Conservation (phyloP, 2,329 filamentous ascomycete genomes). For the Pseudogymnoascus sp. region DNA sequence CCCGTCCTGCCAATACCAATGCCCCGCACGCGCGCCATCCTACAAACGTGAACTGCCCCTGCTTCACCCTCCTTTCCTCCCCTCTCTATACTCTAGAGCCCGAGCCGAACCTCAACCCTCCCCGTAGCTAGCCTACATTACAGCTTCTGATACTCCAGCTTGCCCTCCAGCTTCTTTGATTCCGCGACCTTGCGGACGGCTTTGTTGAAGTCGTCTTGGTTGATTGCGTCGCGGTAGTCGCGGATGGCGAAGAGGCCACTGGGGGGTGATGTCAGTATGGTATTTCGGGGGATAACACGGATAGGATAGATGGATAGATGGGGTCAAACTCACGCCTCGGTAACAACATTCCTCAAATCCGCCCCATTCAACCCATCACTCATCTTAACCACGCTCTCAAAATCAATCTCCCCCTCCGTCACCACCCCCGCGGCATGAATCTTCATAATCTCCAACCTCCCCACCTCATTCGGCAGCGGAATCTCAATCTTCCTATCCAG, state of each 20-base stretch:
- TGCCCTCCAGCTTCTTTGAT: constrained; percentile 96
- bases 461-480: constrained; percentile 92
- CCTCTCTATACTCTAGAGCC: not conserved
- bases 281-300: not conserved
- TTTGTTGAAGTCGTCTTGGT: constrained; percentile 99
- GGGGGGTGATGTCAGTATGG: constrained; percentile 23
- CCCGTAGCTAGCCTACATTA: constrained; percentile 35
- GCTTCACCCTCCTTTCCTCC: not conserved
- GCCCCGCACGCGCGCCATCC: not conserved
- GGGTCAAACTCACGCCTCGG: constrained; percentile 70
- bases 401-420: constrained; percentile 92
- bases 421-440: constrained; percentile 85
- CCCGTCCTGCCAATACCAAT: not conserved
- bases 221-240: constrained; percentile 91
- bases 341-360: constrained; percentile 94
- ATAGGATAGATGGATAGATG: too few species aligned
- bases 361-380: constrained; percentile 96
- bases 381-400: constrained; percentile 99
- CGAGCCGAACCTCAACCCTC: not conserved
- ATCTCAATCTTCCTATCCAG: constrained; percentile 98
- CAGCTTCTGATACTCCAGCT: constrained; percentile 94
- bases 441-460: constrained; percentile 93
- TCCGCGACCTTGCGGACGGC: constrained; percentile 96
- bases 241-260: constrained; percentile 97
- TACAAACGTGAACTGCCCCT: not conserved